Evolutionary conservation across 495 filamentous ascomycete genomes (phyloP).

Genomic region (Parachaetomium inaequale): DNA sequence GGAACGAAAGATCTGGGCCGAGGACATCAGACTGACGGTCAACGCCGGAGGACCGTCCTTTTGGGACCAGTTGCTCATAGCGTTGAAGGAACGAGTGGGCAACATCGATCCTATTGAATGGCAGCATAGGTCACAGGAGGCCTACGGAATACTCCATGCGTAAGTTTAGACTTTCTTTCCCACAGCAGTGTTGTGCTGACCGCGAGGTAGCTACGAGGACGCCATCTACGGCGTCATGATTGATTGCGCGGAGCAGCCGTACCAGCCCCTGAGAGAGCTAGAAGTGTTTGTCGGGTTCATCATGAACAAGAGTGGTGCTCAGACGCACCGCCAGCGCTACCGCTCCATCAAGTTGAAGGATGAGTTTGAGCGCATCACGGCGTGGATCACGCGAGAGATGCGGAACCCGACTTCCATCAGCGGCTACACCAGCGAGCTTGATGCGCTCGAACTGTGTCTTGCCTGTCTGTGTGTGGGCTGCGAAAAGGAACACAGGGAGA

Average conservation of each 20-base stretch:
- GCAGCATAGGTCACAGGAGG: constrained; percentile 41
- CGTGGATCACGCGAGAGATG: constrained; percentile 45
- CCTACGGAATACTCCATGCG: constrained; percentile 52
- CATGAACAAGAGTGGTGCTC: constrained; percentile 57
- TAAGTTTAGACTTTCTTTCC: constrained; percentile 34
- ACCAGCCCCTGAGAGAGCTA: constrained; percentile 58
- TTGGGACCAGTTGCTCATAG: constrained; percentile 45
- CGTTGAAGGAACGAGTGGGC: constrained; percentile 35
- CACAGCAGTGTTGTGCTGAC: not conserved
- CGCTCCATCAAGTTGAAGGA: constrained; percentile 58
- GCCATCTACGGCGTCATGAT: constrained; percentile 54
- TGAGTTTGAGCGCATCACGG: constrained; percentile 52
- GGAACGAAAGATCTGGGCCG: constrained; percentile 61
- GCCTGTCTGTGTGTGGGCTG: constrained; percentile 36
- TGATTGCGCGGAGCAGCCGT: constrained; percentile 55
- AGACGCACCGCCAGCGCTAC: constrained; percentile 62
- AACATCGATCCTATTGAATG: constrained; percentile 28
- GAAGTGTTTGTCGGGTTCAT: constrained; percentile 76
- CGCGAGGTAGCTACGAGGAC: constrained; percentile 59
- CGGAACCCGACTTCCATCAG: constrained; percentile 8
- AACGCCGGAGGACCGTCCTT: constrained; percentile 29
- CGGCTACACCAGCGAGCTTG: not conserved
- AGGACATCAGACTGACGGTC: constrained; percentile 44
- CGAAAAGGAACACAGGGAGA: not conserved
- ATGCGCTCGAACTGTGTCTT: constrained; percentile 39